These are phyloP conservation scores for Leucosporidium yakuticum DNA, from an alignment of 768 basidiomycete species.

Conservation along the genomic window DNA sequence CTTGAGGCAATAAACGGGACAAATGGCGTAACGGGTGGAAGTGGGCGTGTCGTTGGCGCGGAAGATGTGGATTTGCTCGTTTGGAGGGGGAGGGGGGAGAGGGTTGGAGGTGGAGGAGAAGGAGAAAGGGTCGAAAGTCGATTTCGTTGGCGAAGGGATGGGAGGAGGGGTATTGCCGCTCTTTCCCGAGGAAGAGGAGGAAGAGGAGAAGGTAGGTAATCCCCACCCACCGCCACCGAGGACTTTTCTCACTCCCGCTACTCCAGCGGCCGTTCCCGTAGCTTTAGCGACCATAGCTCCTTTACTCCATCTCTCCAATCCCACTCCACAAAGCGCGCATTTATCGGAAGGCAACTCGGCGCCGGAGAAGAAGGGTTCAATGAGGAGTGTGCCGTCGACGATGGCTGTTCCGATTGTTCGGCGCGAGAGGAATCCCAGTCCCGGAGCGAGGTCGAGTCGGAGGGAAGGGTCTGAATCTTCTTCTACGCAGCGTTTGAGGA, in stretches of 20 bases:
- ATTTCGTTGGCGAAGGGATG: neutral
- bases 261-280: neutral
- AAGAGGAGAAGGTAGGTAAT: conserved; percentile 12
- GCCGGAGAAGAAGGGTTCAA: conserved; percentile 58
- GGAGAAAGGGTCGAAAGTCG: conserved; percentile 19
- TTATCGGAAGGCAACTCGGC: conserved; percentile 20
- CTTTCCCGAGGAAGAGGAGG: too few species aligned
- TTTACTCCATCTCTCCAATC: conserved; percentile 27
- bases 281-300: conserved; percentile 7
- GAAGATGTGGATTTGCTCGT: conserved; percentile 37
- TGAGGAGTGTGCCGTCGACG: conserved; percentile 73
- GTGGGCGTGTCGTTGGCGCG: conserved; percentile 26
- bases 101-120: neutral
- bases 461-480: conserved; percentile 75
- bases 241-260: conserved; percentile 19
- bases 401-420: conserved; percentile 78
- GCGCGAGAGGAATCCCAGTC: conserved; percentile 87
- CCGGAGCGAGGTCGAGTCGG: conserved; percentile 86
- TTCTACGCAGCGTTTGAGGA: conserved; percentile 39
- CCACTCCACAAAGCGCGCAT: conserved; percentile 38
- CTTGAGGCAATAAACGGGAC: conserved; percentile 37
- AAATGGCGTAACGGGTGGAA: conserved; percentile 32
- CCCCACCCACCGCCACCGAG: conserved; percentile 21
- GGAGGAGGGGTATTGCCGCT: neutral
- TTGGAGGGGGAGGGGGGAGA: conserved; percentile 17